These are phyloP conservation scores for Carex littledalei DNA, from an alignment of 176 grass and related monocot genomes.

Conservation along the genomic window DNA sequence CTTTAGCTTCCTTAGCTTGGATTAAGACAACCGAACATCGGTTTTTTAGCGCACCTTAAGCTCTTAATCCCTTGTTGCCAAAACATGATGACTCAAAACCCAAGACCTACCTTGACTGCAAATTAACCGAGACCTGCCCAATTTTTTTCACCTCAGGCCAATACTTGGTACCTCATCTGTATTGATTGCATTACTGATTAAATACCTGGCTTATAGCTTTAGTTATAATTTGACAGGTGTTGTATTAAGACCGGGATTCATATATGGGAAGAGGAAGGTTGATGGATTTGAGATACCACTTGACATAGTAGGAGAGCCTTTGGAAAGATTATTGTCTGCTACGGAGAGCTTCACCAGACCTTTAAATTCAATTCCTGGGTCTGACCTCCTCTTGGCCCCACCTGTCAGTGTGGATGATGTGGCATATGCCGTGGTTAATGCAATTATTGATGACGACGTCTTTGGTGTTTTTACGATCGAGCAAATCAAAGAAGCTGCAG, in stretches of 20 bases:
- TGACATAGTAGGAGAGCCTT: constrained; percentile 57
- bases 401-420: constrained; percentile 94
- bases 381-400: constrained; percentile 64
- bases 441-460: constrained; percentile 57
- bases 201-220: not conserved
- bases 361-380: constrained; percentile 68
- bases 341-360: constrained; percentile 71
- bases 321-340: constrained; percentile 58
- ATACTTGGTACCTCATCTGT: not conserved
- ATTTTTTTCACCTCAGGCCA: not conserved
- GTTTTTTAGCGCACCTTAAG: too few relatives aligned
- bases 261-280: constrained; percentile 88
- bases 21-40: too few relatives aligned
- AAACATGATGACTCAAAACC: not conserved
- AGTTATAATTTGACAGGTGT: constrained; percentile 41
- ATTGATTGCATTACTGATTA: not conserved
- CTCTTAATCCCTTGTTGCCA: too few relatives aligned
- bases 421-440: constrained; percentile 65
- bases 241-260: constrained; percentile 85
- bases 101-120: not conserved
- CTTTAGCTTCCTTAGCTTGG: too few relatives aligned
- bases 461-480: constrained; percentile 85
- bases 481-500: constrained; percentile 79
- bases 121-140: not conserved
- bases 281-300: constrained; percentile 83